Base-by-base conservation (phyloP, 2,329 filamentous ascomycete species). In the Epichloe sibirici region DNA sequence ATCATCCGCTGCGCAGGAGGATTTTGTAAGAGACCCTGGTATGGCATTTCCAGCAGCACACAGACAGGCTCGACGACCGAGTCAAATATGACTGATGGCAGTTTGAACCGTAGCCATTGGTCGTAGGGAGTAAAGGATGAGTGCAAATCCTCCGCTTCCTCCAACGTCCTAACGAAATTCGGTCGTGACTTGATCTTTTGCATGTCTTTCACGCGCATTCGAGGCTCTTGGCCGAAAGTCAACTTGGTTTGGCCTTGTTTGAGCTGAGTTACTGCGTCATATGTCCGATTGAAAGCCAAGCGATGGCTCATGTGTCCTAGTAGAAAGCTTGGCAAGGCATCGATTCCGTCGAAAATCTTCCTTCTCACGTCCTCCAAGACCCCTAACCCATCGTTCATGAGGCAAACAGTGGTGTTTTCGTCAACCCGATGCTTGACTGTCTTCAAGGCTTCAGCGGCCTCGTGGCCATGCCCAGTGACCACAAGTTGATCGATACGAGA, bases 321-420 rank as follows among this genome's bases (percentile, higher is more conserved):
- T 54, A 96, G 74, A 60, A 94, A 95, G 52, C 79, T 81, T 2
- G 93, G 93, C 28, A 86, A 77, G 0, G 70, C 73, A 1, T 69
- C 65, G 0, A 78, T 74, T 55, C 90, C 78, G 0, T 79, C 76
- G 59, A 95, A 96, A 31, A 94, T 66, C 11, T 76, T 67, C 37
- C 76, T 68, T 60, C 88, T 89, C 42, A 96, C 75, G 48, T 83
- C 77, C 48, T 97, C 90, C n/a, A 89, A 74, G 2, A 89, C 72
- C 0, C 93, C 91, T 67, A 97, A 79, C 1, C 90, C 89, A 56
- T 91, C 87, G 53, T 89, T 85, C 52, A 94, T 66, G 52, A 95
- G 78, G 54, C 86, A 81, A 7, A 95, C 77, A 0, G 88, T 86
- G 1, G 85, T 88, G 31, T 81, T 71, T 3, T 77, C 71, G 44